Percentiles rank a stretch among this genome's conserved stretches.
Conservation (phyloP, 345 rosid species). For the Murraya paniculata region DNA sequence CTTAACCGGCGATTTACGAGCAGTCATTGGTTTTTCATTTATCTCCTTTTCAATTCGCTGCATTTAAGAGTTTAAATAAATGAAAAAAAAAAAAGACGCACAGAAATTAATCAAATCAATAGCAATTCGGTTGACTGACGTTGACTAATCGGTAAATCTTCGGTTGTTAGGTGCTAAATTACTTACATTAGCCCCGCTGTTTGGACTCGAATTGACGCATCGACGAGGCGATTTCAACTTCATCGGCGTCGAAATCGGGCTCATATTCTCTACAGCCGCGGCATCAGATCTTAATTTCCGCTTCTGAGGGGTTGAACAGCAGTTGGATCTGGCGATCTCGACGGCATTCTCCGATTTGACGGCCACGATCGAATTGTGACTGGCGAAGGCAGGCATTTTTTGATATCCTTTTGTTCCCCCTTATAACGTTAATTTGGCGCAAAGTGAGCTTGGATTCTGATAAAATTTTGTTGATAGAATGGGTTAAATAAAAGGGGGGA, state of each 20-base stretch:
- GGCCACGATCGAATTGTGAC: slow-evolving; percentile 26
- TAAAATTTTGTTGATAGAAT: background rate
- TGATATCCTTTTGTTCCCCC: background rate
- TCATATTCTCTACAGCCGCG: background rate
- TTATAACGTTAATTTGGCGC: background rate
- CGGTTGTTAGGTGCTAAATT: no score
- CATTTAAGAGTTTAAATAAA: background rate
- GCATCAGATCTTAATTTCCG: slow-evolving; percentile 53
- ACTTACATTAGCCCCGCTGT: slow-evolving; percentile 25
- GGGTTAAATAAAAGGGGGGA: background rate
- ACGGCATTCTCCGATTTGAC: slow-evolving; percentile 28
- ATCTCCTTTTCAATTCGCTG: slow-evolving; percentile 33
- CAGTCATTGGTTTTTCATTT: slow-evolving; percentile 6
- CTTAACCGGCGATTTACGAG: slow-evolving; percentile 21
- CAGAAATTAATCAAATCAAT: background rate
- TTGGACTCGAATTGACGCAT: slow-evolving; percentile 36
- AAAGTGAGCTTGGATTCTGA: background rate
- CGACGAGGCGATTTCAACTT: slow-evolving; percentile 56
- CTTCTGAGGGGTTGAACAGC: slow-evolving; percentile 42
- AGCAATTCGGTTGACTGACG: background rate
- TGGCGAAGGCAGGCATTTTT: slow-evolving; percentile 59
- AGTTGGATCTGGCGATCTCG: slow-evolving; percentile 27
- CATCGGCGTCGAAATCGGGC: slow-evolving; percentile 28
- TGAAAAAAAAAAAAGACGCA: background rate
- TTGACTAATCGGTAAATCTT: background rate